Percentiles rank a stretch among this genome's conserved stretches.
phyloP scores from a whole-genome alignment of 2,329 filamentous ascomycete genomes.

The Calonectria honghensis region DNA sequence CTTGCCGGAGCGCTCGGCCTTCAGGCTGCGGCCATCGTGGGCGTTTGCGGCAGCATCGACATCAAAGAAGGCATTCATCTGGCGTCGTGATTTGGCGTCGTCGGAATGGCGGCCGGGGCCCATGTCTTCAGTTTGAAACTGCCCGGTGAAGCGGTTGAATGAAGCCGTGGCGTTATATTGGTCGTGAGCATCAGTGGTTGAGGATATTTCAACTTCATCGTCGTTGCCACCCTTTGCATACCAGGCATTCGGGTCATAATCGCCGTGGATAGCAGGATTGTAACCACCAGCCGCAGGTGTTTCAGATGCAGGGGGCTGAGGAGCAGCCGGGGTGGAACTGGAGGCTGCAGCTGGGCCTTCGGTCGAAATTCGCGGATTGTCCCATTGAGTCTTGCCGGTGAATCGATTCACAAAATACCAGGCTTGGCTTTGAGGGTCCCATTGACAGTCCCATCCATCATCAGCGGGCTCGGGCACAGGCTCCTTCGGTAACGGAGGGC shows the following conservation, averaged over 20 bases:
- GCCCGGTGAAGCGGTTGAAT: constrained; percentile 95
- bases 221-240: constrained; percentile 81
- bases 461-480: constrained; percentile 73
- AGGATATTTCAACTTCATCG: constrained; percentile 56
- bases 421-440: constrained; percentile 80
- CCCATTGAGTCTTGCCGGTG: constrained; percentile 86
- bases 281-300: constrained; percentile 81
- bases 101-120: constrained; percentile 87
- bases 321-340: constrained; percentile 54
- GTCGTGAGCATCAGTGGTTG: constrained; percentile 57
- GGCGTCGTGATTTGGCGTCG: constrained; percentile 88
- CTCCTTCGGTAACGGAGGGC: constrained; percentile 66
- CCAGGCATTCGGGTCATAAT: constrained; percentile 96
- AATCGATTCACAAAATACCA: constrained; percentile 93
- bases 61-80: constrained; percentile 97
- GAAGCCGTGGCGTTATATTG: constrained; percentile 80
- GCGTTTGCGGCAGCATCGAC: constrained; percentile 94
- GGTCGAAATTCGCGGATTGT: constrained; percentile 85
- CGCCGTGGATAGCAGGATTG: constrained; percentile 96
- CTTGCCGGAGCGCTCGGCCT: constrained; percentile 91
- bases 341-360: constrained; percentile 57
- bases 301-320: constrained; percentile 60
- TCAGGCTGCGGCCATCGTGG: constrained; percentile 92
- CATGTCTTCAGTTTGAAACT: constrained; percentile 82
- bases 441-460: constrained; percentile 87